phyloP scores from a whole-genome alignment of 2,329 filamentous ascomycete genomes.

The Xylaria multiplex region DNA sequence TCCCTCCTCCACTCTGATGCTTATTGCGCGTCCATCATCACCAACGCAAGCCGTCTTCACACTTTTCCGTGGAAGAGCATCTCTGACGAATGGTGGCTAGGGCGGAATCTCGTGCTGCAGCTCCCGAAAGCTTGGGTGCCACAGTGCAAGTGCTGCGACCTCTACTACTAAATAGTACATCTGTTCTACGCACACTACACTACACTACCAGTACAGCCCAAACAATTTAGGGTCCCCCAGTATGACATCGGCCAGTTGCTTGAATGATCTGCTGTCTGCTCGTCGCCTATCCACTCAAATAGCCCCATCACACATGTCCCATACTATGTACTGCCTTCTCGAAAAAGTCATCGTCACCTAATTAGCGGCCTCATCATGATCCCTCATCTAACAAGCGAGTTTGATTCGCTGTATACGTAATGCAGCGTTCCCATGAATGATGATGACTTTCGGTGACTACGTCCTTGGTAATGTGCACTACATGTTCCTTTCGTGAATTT shows the following conservation, averaged over 20 bases:
- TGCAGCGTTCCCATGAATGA: slow-evolving; percentile 21
- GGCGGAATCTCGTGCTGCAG: slow-evolving; percentile 32
- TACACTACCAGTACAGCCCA: neutral
- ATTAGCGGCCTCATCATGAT: slow-evolving; percentile 27
- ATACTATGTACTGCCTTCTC: neutral
- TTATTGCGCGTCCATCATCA: slow-evolving; percentile 29
- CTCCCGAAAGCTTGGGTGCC: slow-evolving; percentile 24
- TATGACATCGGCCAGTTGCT: slow-evolving; percentile 33
- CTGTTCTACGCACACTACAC: neutral
- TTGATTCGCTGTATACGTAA: slow-evolving; percentile 12
- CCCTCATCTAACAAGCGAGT: slow-evolving; percentile 22
- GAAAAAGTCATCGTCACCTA: slow-evolving; percentile 21
- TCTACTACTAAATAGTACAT: neutral
- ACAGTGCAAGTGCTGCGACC: slow-evolving; percentile 17
- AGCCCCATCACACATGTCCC: slow-evolving; percentile 1
- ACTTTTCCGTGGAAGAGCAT: slow-evolving; percentile 9
- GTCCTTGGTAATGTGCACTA: neutral
- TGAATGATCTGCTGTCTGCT: slow-evolving; percentile 19
- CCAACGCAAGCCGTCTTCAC: slow-evolving; percentile 10
- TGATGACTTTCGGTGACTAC: neutral
- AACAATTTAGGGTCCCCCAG: slow-evolving; percentile 14
- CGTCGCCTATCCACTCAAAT: neutral
- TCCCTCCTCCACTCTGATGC: slow-evolving; percentile 29
- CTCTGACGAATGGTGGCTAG: slow-evolving; percentile 27
- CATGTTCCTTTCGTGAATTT: neutral